Base-by-base conservation (phyloP, 441 rosid genomes). In the Mallotus repandus region DNA sequence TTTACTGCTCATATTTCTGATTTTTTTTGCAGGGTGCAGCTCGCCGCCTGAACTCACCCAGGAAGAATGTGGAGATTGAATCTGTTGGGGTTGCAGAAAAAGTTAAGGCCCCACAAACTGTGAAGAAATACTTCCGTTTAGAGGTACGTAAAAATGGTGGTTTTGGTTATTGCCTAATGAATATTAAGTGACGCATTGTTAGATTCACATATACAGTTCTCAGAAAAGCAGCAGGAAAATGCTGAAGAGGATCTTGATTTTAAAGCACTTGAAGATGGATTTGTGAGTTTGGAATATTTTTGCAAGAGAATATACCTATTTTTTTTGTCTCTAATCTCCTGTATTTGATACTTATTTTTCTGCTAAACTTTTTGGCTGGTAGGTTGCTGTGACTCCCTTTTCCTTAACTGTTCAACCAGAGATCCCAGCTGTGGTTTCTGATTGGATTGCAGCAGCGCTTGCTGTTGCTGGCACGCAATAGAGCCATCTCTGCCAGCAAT, bases 61-160 rank as follows among this genome's bases (percentile, higher is more conserved):
- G 83, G 71, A 88, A 76, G 85, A 88, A 87, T 25, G 84, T 86
- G 66, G 92, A 86, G 85, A 76, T 92, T 70, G 97, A 92, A 81
- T 90, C 97, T 0, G 84, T 90, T 69, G 97, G 97, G 70, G 90
- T 81, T 80, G 82, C 89, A 67, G 86, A 86, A 75, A 91, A 86
- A 82, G 67, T 87, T 32, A 89, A 86, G 74, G 73, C 73, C 50
- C 81, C 78, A 63, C 76, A 78, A 43, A 81, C 66, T 11, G 61
- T 85, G 77, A 91, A 87, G 83, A 92, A 92, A 77, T 81, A 64
- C 78, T 88, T 87, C 71, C 85, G 93, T 25, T 68, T 88, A 60
- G 95, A 91, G 95, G 95, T 91, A 84, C 3, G 29, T 29, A 66
- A 45, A 45, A 45, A 45, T 7, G 11, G 48, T 45, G 9, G 5